Evolutionary conservation across 495 filamentous ascomycete genomes (phyloP).

Genomic region (Neurospora sp.): DNA sequence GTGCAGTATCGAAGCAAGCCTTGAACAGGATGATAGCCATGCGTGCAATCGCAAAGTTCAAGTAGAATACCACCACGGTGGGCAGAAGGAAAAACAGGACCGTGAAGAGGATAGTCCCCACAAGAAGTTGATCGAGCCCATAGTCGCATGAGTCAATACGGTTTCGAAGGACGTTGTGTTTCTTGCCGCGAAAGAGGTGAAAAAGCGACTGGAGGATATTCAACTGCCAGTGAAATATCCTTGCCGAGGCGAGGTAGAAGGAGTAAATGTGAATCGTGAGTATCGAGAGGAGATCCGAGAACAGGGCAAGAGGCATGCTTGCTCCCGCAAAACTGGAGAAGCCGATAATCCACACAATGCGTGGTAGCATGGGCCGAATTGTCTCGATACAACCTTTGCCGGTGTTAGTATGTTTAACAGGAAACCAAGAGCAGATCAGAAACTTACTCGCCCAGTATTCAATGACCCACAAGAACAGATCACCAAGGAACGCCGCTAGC

Average conservation of each 20-base stretch:
- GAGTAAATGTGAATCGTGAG: slow-evolving; percentile 94
- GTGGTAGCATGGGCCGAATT: slow-evolving; percentile 69
- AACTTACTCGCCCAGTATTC: slow-evolving; percentile 81
- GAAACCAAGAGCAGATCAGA: slow-evolving; percentile 8
- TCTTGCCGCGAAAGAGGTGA: slow-evolving; percentile 95
- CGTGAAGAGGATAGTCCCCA: slow-evolving; percentile 95
- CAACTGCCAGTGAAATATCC: slow-evolving; percentile 97
- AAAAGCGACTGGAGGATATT: slow-evolving; percentile 94
- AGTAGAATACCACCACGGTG: slow-evolving; percentile 91
- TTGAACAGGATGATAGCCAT: slow-evolving; percentile 93
- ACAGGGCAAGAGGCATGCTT: slow-evolving; percentile 92
- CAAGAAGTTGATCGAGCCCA: slow-evolving; percentile 91
- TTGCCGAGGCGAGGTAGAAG: slow-evolving; percentile 92
- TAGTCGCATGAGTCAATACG: slow-evolving; percentile 99
- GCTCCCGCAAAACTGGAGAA: slow-evolving; percentile 92
- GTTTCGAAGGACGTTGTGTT: slow-evolving; percentile 92
- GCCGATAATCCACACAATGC: slow-evolving; percentile 85
- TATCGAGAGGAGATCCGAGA: slow-evolving; percentile 87
- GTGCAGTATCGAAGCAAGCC: slow-evolving; percentile 75
- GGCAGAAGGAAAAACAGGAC: slow-evolving; percentile 91
- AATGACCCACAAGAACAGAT: slow-evolving; percentile 95
- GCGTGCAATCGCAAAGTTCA: slow-evolving; percentile 87
- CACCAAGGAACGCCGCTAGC: slow-evolving; percentile 83
- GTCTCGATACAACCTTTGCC: slow-evolving; percentile 56
- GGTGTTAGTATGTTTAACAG: neutral